These are phyloP conservation scores for Bombardia bombarda DNA, from an alignment of 495 filamentous ascomycete species.

Conservation along the genomic window DNA sequence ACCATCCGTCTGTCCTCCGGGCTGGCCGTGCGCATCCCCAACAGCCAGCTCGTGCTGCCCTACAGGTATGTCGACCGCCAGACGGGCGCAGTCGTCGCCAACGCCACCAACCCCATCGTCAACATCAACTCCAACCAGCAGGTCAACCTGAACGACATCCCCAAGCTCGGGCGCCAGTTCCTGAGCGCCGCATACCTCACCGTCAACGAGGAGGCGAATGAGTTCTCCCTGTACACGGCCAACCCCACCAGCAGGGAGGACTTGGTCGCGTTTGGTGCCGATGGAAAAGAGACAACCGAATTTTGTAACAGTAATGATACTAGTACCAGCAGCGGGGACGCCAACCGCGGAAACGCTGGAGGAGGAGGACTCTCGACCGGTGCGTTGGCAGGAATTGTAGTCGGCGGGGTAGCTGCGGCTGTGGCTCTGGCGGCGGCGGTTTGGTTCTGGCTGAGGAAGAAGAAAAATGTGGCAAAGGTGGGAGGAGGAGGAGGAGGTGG, in stretches of 20 bases:
- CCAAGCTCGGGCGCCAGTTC: slow-evolving; percentile 25
- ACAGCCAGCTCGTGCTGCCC: slow-evolving; percentile 25
- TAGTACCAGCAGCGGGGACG: too few species aligned
- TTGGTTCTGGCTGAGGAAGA: too few species aligned
- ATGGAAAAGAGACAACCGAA: background rate
- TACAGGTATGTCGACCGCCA: background rate
- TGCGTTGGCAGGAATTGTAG: too few species aligned
- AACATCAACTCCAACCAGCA: slow-evolving; percentile 19
- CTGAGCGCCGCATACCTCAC: slow-evolving; percentile 26
- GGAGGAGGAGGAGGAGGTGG: too few species aligned
- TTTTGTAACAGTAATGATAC: too few species aligned
- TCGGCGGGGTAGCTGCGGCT: too few species aligned
- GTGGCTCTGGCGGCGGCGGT: too few species aligned
- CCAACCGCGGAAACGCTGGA: too few species aligned
- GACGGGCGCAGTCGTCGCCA: slow-evolving; percentile 11
- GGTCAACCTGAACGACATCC: slow-evolving; percentile 1
- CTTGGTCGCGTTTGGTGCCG: slow-evolving; percentile 7
- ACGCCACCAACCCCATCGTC: slow-evolving; percentile 13
- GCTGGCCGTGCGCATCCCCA: slow-evolving; percentile 8
- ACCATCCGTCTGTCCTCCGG: slow-evolving; percentile 6
- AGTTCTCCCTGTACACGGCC: slow-evolving; percentile 22
- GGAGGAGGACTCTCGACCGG: too few species aligned
- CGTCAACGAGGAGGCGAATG: slow-evolving; percentile 19
- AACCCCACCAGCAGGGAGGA: slow-evolving; percentile 13
- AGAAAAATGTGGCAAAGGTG: too few species aligned